Evolutionary conservation across 805 yeast genomes (phyloP), one percentile per base, ranked within the genome.

Genomic region (Isabelozyma rhagii): DNA sequence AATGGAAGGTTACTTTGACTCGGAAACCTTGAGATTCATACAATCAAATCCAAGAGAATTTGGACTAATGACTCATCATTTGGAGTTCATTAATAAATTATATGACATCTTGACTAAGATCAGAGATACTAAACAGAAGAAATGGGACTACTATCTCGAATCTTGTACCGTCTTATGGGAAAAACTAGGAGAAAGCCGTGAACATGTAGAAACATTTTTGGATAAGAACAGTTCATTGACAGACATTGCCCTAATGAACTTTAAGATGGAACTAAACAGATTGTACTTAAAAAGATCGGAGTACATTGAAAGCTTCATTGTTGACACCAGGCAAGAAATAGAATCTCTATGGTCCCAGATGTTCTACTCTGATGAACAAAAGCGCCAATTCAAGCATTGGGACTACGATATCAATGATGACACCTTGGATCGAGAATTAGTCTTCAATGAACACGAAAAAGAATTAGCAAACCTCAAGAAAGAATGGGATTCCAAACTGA

Each of bases 251-350:
- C 54, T 89, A n/a, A 56, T 65, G 14, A 79, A 78, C 21, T 80
- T 84, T 51, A 75, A 80, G 47, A 53, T 55, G 27, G 91, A 90
- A 56, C 62, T 85, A 47, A 72, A 73, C 14, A 75, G 87, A 48
- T 72, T 92, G 27, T 76, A 79, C 44, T 67, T 72, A 27, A 80
- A 83, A 64, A 83, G 93, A 56, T 78, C 82, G 28, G 77, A 81
- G 49, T 79, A 80, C 55, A 81, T 92, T 17, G 84, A 87, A 46
- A 80, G 81, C 17, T 84, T 92, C 51, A 86, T 92, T 10, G 60
- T 70, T 5, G 87, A 82, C 43, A 74, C 87, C 2, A 75, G 93
- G 63, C 58, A 60, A 2, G 80, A 81, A 49, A 85, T 92, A 9
- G 75, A 74, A 40, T 77, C 72, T 3, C 67, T 80, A 9, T 91